phyloP scores from a whole-genome alignment of 345 rosid genomes.

The Adansonia digitata region DNA sequence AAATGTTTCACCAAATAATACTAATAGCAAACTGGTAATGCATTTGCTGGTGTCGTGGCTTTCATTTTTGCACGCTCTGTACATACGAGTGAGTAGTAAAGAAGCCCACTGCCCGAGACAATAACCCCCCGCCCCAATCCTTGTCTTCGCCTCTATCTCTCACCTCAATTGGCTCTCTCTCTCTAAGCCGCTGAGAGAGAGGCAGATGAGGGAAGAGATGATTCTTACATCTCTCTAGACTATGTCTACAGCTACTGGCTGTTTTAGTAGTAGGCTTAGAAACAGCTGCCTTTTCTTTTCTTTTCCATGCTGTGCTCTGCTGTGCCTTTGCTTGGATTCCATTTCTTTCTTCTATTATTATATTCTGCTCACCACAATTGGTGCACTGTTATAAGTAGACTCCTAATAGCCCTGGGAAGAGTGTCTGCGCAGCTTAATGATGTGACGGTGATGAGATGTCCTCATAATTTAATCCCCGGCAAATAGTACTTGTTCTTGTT shows the following conservation, averaged over 20 bases:
- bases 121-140: not conserved
- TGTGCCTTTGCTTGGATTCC: not conserved
- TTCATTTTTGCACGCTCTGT: not conserved
- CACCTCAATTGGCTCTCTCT: not conserved
- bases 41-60: not conserved
- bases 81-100: not conserved
- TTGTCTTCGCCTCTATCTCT: not conserved
- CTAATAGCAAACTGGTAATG: not conserved
- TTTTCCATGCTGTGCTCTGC: too few relatives aligned
- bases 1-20: too few relatives aligned
- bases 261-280: not conserved
- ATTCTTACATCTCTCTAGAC: not conserved
- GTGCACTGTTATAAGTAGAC: not conserved
- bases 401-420: constrained; percentile 19
- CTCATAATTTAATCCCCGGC: constrained; percentile 4
- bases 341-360: not conserved
- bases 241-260: not conserved
- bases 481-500: not conserved
- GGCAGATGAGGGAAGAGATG: too few relatives aligned
- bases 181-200: not conserved
- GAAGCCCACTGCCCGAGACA: constrained; percentile 20
- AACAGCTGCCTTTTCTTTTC: not conserved
- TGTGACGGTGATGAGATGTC: constrained; percentile 26
- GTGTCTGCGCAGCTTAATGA: constrained; percentile 30
- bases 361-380: constrained; percentile 1